Conservation (phyloP, 345 rosid genomes). For the Populus deltoides region DNA sequence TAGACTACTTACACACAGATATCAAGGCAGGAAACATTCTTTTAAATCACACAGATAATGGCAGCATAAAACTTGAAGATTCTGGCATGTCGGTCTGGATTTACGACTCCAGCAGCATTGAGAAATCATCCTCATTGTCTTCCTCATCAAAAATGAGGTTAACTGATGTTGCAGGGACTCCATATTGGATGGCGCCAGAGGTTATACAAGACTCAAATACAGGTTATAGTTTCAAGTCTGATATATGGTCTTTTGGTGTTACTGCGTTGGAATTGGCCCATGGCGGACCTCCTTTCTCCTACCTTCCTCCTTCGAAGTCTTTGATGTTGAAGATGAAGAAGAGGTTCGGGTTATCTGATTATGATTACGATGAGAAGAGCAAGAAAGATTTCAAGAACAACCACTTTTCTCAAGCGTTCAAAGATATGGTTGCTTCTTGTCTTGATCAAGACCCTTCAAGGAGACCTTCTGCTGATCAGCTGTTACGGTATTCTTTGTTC, state of each 20-base stretch:
- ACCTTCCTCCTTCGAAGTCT: slow-evolving; percentile 73
- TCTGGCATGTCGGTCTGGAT: slow-evolving; percentile 79
- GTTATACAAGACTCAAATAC: slow-evolving; percentile 73
- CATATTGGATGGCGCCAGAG: slow-evolving; percentile 98
- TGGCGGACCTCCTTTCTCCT: slow-evolving; percentile 79
- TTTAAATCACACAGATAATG: slow-evolving; percentile 45
- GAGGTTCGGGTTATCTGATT: slow-evolving; percentile 66
- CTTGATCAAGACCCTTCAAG: slow-evolving; percentile 73
- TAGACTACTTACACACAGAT: slow-evolving; percentile 80
- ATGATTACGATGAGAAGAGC: slow-evolving; percentile 38
- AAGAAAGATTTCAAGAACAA: slow-evolving; percentile 38
- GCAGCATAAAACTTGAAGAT: slow-evolving; percentile 74
- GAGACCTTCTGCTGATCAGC: slow-evolving; percentile 75
- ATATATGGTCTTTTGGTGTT: slow-evolving; percentile 90
- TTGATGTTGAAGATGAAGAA: slow-evolving; percentile 75
- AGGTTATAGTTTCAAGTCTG: slow-evolving; percentile 84
- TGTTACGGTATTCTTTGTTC: slow-evolving; percentile 66
- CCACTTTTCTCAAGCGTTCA: slow-evolving; percentile 74
- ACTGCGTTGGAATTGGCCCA: slow-evolving; percentile 81
- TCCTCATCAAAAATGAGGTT: slow-evolving; percentile 44
- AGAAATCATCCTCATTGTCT: slow-evolving; percentile 5
- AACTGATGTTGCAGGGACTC: slow-evolving; percentile 74
- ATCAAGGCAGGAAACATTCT: slow-evolving; percentile 80
- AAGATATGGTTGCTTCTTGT: slow-evolving; percentile 80
- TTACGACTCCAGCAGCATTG: slow-evolving; percentile 42